Evolutionary conservation across 768 basidiomycete genomes (phyloP).

Genomic region (Phaeotremella fagi): DNA sequence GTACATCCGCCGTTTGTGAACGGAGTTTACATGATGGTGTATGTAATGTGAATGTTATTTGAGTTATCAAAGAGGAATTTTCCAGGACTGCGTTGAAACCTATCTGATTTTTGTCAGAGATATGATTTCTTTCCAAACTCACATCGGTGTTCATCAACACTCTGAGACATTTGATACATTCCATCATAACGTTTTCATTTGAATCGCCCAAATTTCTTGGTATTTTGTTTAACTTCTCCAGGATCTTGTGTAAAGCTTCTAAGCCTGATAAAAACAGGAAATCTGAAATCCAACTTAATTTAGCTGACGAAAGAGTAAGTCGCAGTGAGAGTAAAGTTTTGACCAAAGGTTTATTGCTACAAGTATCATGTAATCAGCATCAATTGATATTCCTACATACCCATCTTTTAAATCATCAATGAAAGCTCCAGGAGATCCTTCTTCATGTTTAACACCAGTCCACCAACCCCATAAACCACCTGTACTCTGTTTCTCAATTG

Average conservation of each 20-base stretch:
- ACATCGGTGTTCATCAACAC: slow-evolving; percentile 82
- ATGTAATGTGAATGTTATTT: slow-evolving; percentile 68
- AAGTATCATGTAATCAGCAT: neutral
- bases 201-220: slow-evolving; percentile 54
- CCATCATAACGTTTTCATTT: slow-evolving; percentile 64
- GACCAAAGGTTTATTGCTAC: slow-evolving; percentile 31
- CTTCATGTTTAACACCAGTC: slow-evolving; percentile 56
- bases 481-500: slow-evolving; percentile 51
- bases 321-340: slow-evolving; percentile 77
- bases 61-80: slow-evolving; percentile 62
- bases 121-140: slow-evolving; percentile 28
- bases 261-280: slow-evolving; percentile 70
- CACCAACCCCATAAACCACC: slow-evolving; percentile 78
- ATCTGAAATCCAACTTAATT: slow-evolving; percentile 68
- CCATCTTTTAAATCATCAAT: slow-evolving; percentile 17
- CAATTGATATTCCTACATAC: too few species aligned
- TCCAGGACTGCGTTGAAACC: slow-evolving; percentile 67
- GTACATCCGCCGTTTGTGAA: slow-evolving; percentile 65
- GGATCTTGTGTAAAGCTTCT: slow-evolving; percentile 54
- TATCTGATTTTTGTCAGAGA: slow-evolving; percentile 50
- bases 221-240: slow-evolving; percentile 55
- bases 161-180: slow-evolving; percentile 72
- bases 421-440: slow-evolving; percentile 45
- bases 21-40: slow-evolving; percentile 64
- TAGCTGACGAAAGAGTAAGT: slow-evolving; percentile 78